Percentiles rank a stretch among this genome's conserved stretches.
phyloP scores from a whole-genome alignment of 768 basidiomycete species.

The Boletus subcaerulescens region DNA sequence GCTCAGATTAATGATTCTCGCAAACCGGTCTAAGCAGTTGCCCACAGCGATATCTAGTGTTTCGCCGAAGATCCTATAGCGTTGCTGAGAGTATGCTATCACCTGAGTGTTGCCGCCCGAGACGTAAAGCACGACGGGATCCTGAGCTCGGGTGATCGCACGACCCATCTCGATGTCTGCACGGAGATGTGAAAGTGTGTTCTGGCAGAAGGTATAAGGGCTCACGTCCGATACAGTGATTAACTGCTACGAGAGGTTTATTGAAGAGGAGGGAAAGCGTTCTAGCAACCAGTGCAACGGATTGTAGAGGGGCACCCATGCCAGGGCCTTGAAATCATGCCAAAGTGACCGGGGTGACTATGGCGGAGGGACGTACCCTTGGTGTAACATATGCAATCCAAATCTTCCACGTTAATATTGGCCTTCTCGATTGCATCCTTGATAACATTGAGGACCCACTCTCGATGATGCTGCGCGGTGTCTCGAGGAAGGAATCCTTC shows the following conservation, averaged over 20 bases:
- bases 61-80: slow-evolving; percentile 98
- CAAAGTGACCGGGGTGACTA: background rate
- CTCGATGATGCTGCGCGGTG: slow-evolving; percentile 92
- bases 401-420: slow-evolving; percentile 62
- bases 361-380: slow-evolving; percentile 58
- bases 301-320: slow-evolving; percentile 96
- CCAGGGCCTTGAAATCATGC: slow-evolving; percentile 72
- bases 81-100: slow-evolving; percentile 95
- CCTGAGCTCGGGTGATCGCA: slow-evolving; percentile 88
- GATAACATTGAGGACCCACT: slow-evolving; percentile 86
- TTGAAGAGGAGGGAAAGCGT: slow-evolving; percentile 83
- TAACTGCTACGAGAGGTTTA: slow-evolving; percentile 96
- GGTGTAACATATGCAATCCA: slow-evolving; percentile 96
- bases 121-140: slow-evolving; percentile 96
- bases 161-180: slow-evolving; percentile 99
- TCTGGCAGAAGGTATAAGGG: background rate
- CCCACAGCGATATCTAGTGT: slow-evolving; percentile 99
- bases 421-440: slow-evolving; percentile 71
- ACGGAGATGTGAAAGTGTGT: background rate
- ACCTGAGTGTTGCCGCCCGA: slow-evolving; percentile 99
- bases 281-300: slow-evolving; percentile 90
- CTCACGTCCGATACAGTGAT: slow-evolving; percentile 98
- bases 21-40: slow-evolving; percentile 97
- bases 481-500: slow-evolving; percentile 96
- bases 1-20: slow-evolving; percentile 87